Conservation (phyloP, 2,329 filamentous ascomycete species). For the Atkinsonella texensis region DNA sequence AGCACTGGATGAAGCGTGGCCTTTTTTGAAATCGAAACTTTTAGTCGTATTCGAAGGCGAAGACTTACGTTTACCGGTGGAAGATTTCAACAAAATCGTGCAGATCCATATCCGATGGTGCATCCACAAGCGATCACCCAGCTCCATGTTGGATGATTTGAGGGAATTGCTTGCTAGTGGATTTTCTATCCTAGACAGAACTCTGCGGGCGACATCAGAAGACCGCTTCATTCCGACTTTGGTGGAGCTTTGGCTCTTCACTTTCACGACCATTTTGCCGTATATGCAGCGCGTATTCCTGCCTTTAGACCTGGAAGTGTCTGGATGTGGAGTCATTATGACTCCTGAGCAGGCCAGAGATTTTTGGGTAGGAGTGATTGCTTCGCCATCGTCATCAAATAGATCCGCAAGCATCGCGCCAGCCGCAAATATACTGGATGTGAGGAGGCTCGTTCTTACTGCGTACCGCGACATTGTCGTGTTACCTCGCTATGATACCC, state of each 20-base stretch:
- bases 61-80: slow-evolving; percentile 65
- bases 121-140: slow-evolving; percentile 59
- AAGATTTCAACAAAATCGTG: slow-evolving; percentile 76
- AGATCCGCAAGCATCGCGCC: slow-evolving; percentile 31
- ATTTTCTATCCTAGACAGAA: slow-evolving; percentile 77
- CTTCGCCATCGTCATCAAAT: slow-evolving; percentile 22
- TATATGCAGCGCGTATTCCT: slow-evolving; percentile 94
- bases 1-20: slow-evolving; percentile 70
- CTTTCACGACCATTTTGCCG: slow-evolving; percentile 80
- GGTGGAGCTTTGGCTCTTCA: slow-evolving; percentile 88
- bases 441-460: slow-evolving; percentile 77
- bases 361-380: slow-evolving; percentile 70
- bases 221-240: slow-evolving; percentile 81
- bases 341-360: slow-evolving; percentile 67
- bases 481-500: slow-evolving; percentile 72
- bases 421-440: slow-evolving; percentile 54
- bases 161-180: slow-evolving; percentile 67
- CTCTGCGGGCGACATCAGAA: slow-evolving; percentile 65
- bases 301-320: slow-evolving; percentile 85
- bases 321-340: slow-evolving; percentile 71
- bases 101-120: slow-evolving; percentile 67
- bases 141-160: slow-evolving; percentile 63
- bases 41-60: slow-evolving; percentile 73
- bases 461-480: slow-evolving; percentile 84
- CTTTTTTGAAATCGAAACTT: slow-evolving; percentile 62